phyloP scores from a whole-genome alignment of 257 asterid species.

The Jaltomata sinuosa region DNA sequence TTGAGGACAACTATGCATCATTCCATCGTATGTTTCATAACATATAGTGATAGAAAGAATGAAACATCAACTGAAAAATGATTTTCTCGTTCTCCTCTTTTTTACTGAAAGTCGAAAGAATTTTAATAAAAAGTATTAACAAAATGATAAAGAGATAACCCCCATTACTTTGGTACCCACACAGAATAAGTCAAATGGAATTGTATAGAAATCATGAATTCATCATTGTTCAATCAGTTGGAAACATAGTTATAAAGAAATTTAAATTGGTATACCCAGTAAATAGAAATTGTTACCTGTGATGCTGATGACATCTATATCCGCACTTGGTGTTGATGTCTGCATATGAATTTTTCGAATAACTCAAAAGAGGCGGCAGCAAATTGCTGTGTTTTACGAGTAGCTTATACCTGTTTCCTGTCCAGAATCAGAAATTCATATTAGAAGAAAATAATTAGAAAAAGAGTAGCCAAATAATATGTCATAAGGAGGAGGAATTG shows the following conservation, averaged over 20 bases:
- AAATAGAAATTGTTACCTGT: conserved; percentile 31
- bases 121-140: background rate
- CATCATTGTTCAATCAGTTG: background rate
- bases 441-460: background rate
- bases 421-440: background rate
- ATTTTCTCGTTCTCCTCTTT: background rate
- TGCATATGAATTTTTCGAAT: conserved; percentile 8
- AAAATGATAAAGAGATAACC: background rate
- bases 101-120: background rate
- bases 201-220: background rate
- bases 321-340: conserved; percentile 8
- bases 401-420: conserved; percentile 14
- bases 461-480: background rate
- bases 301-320: conserved; percentile 15
- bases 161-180: background rate
- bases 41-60: background rate
- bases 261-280: background rate
- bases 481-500: background rate
- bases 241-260: background rate
- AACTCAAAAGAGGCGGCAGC: conserved; percentile 14
- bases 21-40: background rate
- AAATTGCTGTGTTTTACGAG: conserved; percentile 13
- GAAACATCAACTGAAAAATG: background rate
- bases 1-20: background rate
- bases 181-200: background rate